Evolutionary conservation across 1,139 yeast genomes (phyloP).

Genomic region (Scheffersomyces parashehatae): DNA sequence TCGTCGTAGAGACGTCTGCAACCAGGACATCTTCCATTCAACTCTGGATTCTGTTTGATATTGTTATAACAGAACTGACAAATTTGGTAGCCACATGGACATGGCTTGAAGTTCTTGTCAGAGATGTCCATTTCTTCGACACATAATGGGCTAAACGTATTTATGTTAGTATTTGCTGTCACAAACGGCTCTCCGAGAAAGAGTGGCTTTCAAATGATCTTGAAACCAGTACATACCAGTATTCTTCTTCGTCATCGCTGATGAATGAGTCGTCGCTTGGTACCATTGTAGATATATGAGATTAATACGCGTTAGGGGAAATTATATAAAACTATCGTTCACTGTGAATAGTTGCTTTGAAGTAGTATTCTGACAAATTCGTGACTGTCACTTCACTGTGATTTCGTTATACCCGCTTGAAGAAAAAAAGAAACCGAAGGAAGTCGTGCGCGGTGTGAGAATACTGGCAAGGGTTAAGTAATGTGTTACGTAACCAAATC

Average conservation of each 20-base stretch:
- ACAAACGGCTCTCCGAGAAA: background rate
- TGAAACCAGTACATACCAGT: slow-evolving; percentile 47
- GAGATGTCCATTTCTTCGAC: slow-evolving; percentile 97
- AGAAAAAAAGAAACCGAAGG: slow-evolving; percentile 1
- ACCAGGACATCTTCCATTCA: slow-evolving; percentile 96
- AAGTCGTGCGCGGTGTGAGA: slow-evolving; percentile 1
- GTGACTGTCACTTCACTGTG: slow-evolving; percentile 1
- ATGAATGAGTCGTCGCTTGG: slow-evolving; percentile 52
- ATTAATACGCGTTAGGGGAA: too few relatives aligned
- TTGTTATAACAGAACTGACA: slow-evolving; percentile 98
- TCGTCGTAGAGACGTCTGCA: slow-evolving; percentile 95
- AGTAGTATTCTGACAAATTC: background rate
- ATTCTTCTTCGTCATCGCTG: slow-evolving; percentile 81
- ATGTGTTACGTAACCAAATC: too few relatives aligned
- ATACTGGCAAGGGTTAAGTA: too few relatives aligned
- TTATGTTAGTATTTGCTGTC: slow-evolving; percentile 19
- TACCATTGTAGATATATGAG: slow-evolving; percentile 15
- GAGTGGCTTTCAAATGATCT: background rate
- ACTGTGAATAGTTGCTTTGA: too few relatives aligned
- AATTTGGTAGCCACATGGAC: slow-evolving; percentile 98
- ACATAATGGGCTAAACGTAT: slow-evolving; percentile 69
- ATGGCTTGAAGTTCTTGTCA: slow-evolving; percentile 94
- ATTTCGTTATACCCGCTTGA: background rate
- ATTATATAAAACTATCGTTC: too few relatives aligned
- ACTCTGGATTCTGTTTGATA: slow-evolving; percentile 90